These are phyloP conservation scores for Dothistroma septosporum DNA, from an alignment of 2,329 filamentous ascomycete species.

Conservation along the genomic window DNA sequence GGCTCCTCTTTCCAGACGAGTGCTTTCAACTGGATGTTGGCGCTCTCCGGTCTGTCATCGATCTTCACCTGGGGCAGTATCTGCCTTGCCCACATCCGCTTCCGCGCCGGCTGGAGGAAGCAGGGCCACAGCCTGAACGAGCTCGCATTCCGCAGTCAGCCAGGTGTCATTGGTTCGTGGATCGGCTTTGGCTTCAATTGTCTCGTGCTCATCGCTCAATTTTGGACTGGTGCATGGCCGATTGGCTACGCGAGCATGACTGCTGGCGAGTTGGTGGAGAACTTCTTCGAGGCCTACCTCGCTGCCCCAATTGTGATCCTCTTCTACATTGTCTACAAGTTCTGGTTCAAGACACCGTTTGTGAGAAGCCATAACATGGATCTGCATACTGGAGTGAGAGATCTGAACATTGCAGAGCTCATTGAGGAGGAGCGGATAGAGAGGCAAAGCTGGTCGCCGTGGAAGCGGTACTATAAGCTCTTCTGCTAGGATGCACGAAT, in stretches of 20 bases:
- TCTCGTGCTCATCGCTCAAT: slow-evolving; percentile 69
- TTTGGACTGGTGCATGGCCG: slow-evolving; percentile 76
- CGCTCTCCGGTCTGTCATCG: slow-evolving; percentile 67
- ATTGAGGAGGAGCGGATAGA: slow-evolving; percentile 78
- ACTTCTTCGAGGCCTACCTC: slow-evolving; percentile 33
- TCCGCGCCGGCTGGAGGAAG: slow-evolving; percentile 69
- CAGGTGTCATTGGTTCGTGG: slow-evolving; percentile 60
- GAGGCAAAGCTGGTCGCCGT: slow-evolving; percentile 49
- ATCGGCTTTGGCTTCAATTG: slow-evolving; percentile 56
- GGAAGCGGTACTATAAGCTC: slow-evolving; percentile 49
- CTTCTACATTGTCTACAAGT: slow-evolving; percentile 61
- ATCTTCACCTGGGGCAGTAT: slow-evolving; percentile 81
- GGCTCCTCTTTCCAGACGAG: slow-evolving; percentile 56
- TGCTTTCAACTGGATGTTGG: slow-evolving; percentile 76
- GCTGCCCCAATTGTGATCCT: slow-evolving; percentile 34
- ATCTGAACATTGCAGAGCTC: slow-evolving; percentile 75
- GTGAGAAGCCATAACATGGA: slow-evolving; percentile 74
- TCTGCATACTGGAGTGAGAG: slow-evolving; percentile 75
- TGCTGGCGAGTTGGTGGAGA: slow-evolving; percentile 16
- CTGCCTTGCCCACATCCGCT: slow-evolving; percentile 87
- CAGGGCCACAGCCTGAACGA: slow-evolving; percentile 64
- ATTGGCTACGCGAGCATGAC: slow-evolving; percentile 40
- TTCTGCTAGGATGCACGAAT: slow-evolving; percentile 38
- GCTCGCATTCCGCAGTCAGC: slow-evolving; percentile 55
- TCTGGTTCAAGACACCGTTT: slow-evolving; percentile 57